These are phyloP conservation scores for Colletotrichum liriopes DNA, from an alignment of 2,329 filamentous ascomycete genomes.

Conservation along the genomic window DNA sequence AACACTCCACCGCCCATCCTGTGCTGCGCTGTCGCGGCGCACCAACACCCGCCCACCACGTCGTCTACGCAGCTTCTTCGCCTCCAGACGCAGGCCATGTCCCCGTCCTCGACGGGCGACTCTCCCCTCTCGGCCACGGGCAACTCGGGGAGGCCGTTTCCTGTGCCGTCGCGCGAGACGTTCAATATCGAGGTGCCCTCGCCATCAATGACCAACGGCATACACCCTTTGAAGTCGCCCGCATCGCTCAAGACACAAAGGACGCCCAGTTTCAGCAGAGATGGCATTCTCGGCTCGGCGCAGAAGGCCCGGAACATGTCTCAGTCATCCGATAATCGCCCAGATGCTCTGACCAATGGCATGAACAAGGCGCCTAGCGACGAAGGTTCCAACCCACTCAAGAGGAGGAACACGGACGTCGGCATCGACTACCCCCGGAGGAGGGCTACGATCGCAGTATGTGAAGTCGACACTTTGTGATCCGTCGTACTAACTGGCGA, in stretches of 20 bases:
- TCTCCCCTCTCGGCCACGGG: slow-evolving; percentile 62
- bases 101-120: slow-evolving; percentile 69
- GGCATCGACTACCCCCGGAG: slow-evolving; percentile 76
- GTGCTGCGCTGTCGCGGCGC: slow-evolving; percentile 40
- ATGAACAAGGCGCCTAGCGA: slow-evolving; percentile 63
- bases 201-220: slow-evolving; percentile 62
- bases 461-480: slow-evolving; percentile 49
- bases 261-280: slow-evolving; percentile 67
- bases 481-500: slow-evolving; percentile 22
- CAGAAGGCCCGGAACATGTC: slow-evolving; percentile 70
- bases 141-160: slow-evolving; percentile 60
- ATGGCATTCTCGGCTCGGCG: slow-evolving; percentile 68
- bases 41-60: slow-evolving; percentile 42
- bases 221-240: slow-evolving; percentile 66
- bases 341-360: slow-evolving; percentile 60
- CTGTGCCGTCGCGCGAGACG: slow-evolving; percentile 62
- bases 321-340: slow-evolving; percentile 66
- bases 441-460: slow-evolving; percentile 76
- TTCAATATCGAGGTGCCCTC: slow-evolving; percentile 66
- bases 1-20: slow-evolving; percentile 20
- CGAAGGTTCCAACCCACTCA: slow-evolving; percentile 71
- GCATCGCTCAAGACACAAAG: slow-evolving; percentile 63
- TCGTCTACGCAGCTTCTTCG: slow-evolving; percentile 45
- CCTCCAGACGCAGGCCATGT: slow-evolving; percentile 58
- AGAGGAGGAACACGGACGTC: slow-evolving; percentile 74